phyloP scores from a whole-genome alignment of 768 basidiomycete species.

The Lyophyllum atratum region DNA sequence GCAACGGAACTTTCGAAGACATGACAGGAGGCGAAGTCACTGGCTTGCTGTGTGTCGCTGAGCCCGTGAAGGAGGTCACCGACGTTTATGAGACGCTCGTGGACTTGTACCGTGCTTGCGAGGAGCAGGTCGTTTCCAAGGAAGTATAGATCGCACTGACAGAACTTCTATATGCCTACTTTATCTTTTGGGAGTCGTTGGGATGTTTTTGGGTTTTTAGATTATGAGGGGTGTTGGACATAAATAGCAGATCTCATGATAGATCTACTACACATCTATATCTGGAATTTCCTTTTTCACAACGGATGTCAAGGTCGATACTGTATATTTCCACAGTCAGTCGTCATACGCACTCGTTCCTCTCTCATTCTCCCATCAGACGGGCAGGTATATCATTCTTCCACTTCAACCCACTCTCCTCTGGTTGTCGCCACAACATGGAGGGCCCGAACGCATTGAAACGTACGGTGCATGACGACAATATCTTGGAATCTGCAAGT shows the following conservation, averaged over 20 bases:
- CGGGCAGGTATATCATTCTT: neutral
- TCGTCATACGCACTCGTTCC: neutral
- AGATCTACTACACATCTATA: neutral
- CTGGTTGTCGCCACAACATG: conserved; percentile 7
- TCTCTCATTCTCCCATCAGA: neutral
- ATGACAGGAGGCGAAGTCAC: conserved; percentile 56
- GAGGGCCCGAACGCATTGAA: conserved; percentile 12
- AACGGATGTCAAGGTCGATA: conserved; percentile 13
- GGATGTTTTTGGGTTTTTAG: no score
- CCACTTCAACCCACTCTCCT: neutral
- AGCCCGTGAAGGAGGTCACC: conserved; percentile 46
- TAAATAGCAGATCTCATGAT: neutral
- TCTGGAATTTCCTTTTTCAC: neutral
- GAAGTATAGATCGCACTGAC: neutral
- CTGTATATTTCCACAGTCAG: conserved; percentile 4
- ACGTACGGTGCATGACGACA: conserved; percentile 7
- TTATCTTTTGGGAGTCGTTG: no score
- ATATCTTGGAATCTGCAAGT: neutral
- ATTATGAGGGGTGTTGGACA: no score
- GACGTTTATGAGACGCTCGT: conserved; percentile 58
- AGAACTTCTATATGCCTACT: no score
- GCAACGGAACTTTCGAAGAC: conserved; percentile 60
- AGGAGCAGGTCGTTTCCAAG: conserved; percentile 45
- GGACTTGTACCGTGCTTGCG: conserved; percentile 54
- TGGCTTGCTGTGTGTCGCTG: conserved; percentile 62